phyloP scores from a whole-genome alignment of 2,329 filamentous ascomycete genomes.

The Colletotrichum paranaense region DNA sequence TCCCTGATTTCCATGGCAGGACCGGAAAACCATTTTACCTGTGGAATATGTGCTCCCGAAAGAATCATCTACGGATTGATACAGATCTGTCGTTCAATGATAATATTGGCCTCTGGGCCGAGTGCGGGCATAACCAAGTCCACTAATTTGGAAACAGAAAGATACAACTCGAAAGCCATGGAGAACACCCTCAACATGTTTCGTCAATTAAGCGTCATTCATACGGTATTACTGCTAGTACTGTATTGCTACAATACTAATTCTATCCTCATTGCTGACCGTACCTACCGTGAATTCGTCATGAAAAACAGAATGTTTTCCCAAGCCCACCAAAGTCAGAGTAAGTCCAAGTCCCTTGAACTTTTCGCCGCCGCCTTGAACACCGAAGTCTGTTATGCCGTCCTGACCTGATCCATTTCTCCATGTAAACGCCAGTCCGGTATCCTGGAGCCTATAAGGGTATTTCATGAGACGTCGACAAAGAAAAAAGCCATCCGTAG shows the following conservation, averaged over 20 bases:
- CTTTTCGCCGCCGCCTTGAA: neutral
- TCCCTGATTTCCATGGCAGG: neutral
- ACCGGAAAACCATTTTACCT: neutral
- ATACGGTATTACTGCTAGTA: neutral
- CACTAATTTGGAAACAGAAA: neutral
- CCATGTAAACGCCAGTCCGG: constrained; percentile 11
- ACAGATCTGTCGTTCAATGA: neutral
- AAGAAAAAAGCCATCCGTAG: neutral
- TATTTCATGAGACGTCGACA: constrained; percentile 11
- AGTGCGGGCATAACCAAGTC: neutral
- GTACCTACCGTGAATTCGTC: neutral
- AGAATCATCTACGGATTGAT: neutral
- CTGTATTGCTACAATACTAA: neutral
- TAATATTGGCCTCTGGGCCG: neutral
- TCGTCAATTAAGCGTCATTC: neutral
- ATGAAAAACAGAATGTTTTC: neutral
- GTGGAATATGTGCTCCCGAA: neutral
- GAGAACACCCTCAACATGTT: neutral
- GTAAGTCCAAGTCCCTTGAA: neutral
- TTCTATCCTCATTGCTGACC: neutral
- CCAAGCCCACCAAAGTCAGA: neutral
- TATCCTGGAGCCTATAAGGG: neutral
- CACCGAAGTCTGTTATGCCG: constrained; percentile 9
- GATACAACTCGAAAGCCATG: neutral
- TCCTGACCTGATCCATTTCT: neutral